Percentiles rank a stretch among this genome's conserved stretches.
phyloP scores from a whole-genome alignment of 2,329 filamentous ascomycete genomes.

The Pestalotiopsis sp. region DNA sequence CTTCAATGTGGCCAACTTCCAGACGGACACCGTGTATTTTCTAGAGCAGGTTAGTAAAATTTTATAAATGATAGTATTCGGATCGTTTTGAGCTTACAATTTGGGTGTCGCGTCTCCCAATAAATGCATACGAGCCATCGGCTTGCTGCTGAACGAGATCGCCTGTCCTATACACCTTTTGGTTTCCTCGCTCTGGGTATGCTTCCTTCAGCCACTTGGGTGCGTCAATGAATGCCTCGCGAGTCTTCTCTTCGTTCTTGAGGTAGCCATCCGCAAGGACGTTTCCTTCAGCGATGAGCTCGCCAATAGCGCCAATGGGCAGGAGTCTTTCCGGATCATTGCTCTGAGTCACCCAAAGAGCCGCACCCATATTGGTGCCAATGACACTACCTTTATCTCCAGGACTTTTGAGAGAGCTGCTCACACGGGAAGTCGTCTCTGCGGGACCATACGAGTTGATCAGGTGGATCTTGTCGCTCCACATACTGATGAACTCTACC shows the following conservation, averaged over 20 bases:
- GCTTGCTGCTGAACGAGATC: slow-evolving; percentile 10
- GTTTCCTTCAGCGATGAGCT: slow-evolving; percentile 20
- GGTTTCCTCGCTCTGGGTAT: background rate
- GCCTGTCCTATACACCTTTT: slow-evolving; percentile 17
- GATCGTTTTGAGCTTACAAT: slow-evolving; percentile 20
- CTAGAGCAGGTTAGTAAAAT: background rate
- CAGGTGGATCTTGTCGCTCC: slow-evolving; percentile 5
- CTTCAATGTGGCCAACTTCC: slow-evolving; percentile 14
- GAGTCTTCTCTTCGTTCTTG: slow-evolving; percentile 22
- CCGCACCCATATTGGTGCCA: slow-evolving; percentile 3
- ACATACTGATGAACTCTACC: slow-evolving; percentile 4
- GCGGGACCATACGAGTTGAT: slow-evolving; percentile 11
- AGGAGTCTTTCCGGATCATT: slow-evolving; percentile 14
- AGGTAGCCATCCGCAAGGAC: slow-evolving; percentile 34
- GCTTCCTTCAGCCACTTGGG: slow-evolving; percentile 10
- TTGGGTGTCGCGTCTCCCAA: slow-evolving; percentile 5
- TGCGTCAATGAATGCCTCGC: slow-evolving; percentile 25
- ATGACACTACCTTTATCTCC: slow-evolving; percentile 1
- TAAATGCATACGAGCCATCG: slow-evolving; percentile 2
- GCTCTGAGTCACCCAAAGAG: slow-evolving; percentile 14
- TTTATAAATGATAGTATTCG: background rate
- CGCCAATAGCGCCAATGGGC: slow-evolving; percentile 20
- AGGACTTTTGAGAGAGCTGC: background rate
- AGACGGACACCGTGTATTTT: slow-evolving; percentile 14
- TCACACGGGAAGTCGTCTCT: background rate